These are phyloP conservation scores for Fusarium concolor DNA, from an alignment of 2,329 filamentous ascomycete species.

Conservation along the genomic window DNA sequence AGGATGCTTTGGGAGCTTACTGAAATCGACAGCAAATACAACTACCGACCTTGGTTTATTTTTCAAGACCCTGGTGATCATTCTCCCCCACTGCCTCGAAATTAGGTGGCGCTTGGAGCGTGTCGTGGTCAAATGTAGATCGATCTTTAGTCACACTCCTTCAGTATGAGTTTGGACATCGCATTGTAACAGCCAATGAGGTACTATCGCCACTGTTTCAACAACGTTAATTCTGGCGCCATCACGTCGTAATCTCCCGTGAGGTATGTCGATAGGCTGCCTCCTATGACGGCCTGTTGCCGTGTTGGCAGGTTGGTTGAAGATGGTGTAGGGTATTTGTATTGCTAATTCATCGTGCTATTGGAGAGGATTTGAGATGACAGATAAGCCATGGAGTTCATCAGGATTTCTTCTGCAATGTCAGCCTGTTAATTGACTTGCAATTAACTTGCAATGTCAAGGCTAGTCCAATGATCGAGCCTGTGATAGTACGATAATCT, in stretches of 20 bases:
- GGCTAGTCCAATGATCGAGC: no score
- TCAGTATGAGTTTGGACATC: neutral
- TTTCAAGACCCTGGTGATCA: slow-evolving; percentile 7
- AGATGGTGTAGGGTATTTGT: slow-evolving; percentile 23
- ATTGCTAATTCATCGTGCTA: neutral
- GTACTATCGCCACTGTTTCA: slow-evolving; percentile 5
- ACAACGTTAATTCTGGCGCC: slow-evolving; percentile 5
- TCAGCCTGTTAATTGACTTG: neutral
- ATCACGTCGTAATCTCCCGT: slow-evolving; percentile 28
- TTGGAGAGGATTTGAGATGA: slow-evolving; percentile 3
- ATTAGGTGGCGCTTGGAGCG: slow-evolving; percentile 39
- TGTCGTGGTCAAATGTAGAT: slow-evolving; percentile 16
- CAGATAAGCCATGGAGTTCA: neutral
- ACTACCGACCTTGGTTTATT: slow-evolving; percentile 1
- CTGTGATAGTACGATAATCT: neutral
- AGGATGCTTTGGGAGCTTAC: slow-evolving; percentile 6
- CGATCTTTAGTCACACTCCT: slow-evolving; percentile 19
- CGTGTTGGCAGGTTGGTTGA: neutral
- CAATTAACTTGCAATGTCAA: neutral
- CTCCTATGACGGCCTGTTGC: neutral
- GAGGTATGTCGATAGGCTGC: slow-evolving; percentile 11
- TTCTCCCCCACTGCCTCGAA: slow-evolving; percentile 22
- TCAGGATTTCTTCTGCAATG: neutral
- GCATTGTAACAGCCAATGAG: neutral
- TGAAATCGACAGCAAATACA: neutral